These are phyloP conservation scores for Lepiota subincarnata DNA, from an alignment of 768 basidiomycete genomes.

Conservation along the genomic window DNA sequence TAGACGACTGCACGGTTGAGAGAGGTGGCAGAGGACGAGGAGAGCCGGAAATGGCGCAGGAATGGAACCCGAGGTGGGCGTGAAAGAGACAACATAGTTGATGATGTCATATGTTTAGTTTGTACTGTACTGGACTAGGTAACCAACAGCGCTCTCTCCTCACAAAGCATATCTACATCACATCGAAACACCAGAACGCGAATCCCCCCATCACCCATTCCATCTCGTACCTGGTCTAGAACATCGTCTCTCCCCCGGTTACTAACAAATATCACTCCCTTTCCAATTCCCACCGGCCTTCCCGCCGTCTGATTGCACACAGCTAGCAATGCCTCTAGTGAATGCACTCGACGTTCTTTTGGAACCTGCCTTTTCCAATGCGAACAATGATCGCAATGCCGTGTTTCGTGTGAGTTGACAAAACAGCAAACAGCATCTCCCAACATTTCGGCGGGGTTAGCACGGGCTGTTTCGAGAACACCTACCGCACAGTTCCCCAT, in stretches of 20 bases:
- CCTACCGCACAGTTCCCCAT: background rate
- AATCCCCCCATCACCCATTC: constrained; percentile 8
- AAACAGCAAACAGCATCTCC: constrained; percentile 25
- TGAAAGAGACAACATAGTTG: constrained; percentile 19
- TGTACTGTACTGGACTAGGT: background rate
- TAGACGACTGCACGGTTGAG: constrained; percentile 67
- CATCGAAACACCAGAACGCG: constrained; percentile 13
- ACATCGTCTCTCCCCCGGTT: constrained; percentile 14
- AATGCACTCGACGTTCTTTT: constrained; percentile 31
- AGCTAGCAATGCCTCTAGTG: constrained; percentile 40
- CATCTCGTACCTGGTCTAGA: constrained; percentile 2
- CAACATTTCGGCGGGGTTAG: background rate
- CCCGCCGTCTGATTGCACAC: constrained; percentile 33
- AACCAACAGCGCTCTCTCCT: constrained; percentile 6
- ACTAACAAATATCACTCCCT: constrained; percentile 38
- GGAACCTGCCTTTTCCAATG: constrained; percentile 30
- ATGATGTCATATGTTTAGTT: constrained; percentile 10
- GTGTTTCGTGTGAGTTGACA: constrained; percentile 5
- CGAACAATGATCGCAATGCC: constrained; percentile 20
- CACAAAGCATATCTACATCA: constrained; percentile 2
- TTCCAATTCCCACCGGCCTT: constrained; percentile 14
- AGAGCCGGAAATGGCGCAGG: constrained; percentile 6
- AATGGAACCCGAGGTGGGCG: background rate
- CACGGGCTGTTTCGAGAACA: background rate
- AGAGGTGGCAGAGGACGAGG: constrained; percentile 26